phyloP scores from a whole-genome alignment of 1,284 basidiomycete species.

The Cryptococcus sp. region DNA sequence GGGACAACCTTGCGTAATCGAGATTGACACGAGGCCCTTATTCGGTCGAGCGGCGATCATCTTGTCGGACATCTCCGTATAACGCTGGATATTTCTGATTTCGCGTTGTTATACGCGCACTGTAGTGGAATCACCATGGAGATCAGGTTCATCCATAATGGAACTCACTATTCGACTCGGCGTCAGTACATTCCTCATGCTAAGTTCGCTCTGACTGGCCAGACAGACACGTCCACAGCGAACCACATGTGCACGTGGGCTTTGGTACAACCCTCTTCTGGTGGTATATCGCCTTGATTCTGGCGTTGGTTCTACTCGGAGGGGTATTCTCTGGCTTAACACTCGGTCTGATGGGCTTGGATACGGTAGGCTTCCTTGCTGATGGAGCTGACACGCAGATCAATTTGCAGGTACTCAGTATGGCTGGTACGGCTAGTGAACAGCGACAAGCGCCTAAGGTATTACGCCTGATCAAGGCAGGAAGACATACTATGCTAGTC shows the following conservation, averaged over 20 bases:
- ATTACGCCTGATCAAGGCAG: constrained; percentile 46
- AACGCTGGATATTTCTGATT: too few relatives aligned
- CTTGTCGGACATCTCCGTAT: too few relatives aligned
- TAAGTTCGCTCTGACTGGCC: too few relatives aligned
- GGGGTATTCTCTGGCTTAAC: constrained; percentile 54
- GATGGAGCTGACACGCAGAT: constrained; percentile 17
- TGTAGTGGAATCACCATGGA: too few relatives aligned
- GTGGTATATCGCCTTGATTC: constrained; percentile 32
- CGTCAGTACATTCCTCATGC: too few relatives aligned
- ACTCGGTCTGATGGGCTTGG: constrained; percentile 53
- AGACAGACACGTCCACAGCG: constrained; percentile 7
- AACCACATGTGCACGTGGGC: constrained; percentile 34
- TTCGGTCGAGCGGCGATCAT: too few relatives aligned
- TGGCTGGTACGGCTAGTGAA: constrained; percentile 48
- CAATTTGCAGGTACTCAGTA: constrained; percentile 44
- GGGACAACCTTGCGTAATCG: too few relatives aligned
- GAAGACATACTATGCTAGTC: constrained; percentile 49
- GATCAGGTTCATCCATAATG: too few relatives aligned
- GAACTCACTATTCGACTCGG: too few relatives aligned
- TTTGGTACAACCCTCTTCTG: constrained; percentile 26
- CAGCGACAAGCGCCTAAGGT: constrained; percentile 49
- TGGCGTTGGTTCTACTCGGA: constrained; percentile 38
- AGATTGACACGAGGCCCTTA: too few relatives aligned
- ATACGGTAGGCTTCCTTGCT: constrained; percentile 28
- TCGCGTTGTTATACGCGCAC: too few relatives aligned